Evolutionary conservation across 495 filamentous ascomycete species (phyloP), one percentile per base, ranked within the genome.

Genomic region (Aeminium ludgeri): DNA sequence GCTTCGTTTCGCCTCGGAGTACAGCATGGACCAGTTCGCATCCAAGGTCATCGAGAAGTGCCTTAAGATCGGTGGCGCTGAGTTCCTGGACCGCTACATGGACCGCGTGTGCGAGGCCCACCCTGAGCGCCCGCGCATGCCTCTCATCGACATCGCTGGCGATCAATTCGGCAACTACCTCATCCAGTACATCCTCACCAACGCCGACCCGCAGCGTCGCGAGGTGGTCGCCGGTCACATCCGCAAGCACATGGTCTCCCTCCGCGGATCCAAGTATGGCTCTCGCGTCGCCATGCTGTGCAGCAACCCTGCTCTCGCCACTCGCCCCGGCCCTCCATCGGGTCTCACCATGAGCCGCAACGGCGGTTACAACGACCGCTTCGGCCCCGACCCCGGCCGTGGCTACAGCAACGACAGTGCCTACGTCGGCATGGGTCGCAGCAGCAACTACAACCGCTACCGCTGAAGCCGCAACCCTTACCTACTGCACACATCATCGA

Each of bases 31-130:
- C 54, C 89, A 97, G 59, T 97, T 93, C 59, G 91, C 91, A 16
- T 97, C 89, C 28, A 97, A 97, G 58, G 89, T 97, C 13, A 86
- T 97, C 39, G 89, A 97, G 65, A 97, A 97, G 61, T 97, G 89
- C 48, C 72, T 97, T 46, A 97, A 97, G 68, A 92, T 96, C 59
- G 84, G 87, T 30, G 84, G 85, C 17, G 62, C 72, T 18, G 86
- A 96, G 30, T 97, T 97, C 55, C 67, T 97, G 29, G 70, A 85
- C 40, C 85, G 83, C 47, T 97, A 95, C 55, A 82, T 97, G 30
- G 78, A 87, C 54, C 76, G 86, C 44, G 83, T 96, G 41, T 96
- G 85, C 59, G 86, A 91, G 54, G 84, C 82, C 35, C 83, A 83
- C 43, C 60, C 77, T 28, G 86, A 95, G 57, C 81, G 89, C 51